These are phyloP conservation scores for Yueomyces sinensis DNA, from an alignment of 805 yeast species.

Conservation along the genomic window DNA sequence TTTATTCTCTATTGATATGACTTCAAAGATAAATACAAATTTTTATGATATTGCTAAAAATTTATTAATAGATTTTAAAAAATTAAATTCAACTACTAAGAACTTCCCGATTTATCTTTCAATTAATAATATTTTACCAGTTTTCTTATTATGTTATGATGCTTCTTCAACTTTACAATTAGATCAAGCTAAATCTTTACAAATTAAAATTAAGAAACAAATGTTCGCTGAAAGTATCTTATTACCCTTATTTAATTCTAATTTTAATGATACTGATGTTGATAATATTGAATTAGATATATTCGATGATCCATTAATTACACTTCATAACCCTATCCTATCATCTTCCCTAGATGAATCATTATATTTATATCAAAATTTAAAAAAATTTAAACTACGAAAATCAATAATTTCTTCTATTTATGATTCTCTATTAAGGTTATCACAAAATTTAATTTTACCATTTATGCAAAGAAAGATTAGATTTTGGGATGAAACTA, in stretches of 20 bases:
- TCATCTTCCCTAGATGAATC: conserved; percentile 14
- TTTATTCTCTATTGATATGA: conserved; percentile 44
- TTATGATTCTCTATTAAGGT: conserved; percentile 13
- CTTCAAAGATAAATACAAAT: conserved; percentile 8
- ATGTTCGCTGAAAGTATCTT: conserved; percentile 24
- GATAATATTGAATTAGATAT: no score
- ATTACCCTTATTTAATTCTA: conserved; percentile 17
- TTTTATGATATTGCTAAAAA: conserved; percentile 41
- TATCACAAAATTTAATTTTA: conserved; percentile 24
- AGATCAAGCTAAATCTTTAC: conserved; percentile 27
- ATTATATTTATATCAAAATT: conserved; percentile 3
- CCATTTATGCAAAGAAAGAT: conserved; percentile 82
- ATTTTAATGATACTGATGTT: not conserved
- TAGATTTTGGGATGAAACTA: conserved; percentile 75
- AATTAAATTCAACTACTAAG: conserved; percentile 31
- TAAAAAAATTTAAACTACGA: conserved; percentile 8
- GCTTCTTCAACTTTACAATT: conserved; percentile 31
- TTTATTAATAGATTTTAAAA: conserved; percentile 40
- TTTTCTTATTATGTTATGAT: conserved; percentile 39
- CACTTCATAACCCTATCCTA: conserved; percentile 21
- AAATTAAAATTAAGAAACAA: conserved; percentile 30
- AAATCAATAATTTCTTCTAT: conserved; percentile 10
- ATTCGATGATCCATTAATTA: conserved; percentile 5
- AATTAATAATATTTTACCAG: conserved; percentile 44
- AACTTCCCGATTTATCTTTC: conserved; percentile 42